Conservation (phyloP, 495 filamentous ascomycete species). For the Rostrohypoxylon terebratum region DNA sequence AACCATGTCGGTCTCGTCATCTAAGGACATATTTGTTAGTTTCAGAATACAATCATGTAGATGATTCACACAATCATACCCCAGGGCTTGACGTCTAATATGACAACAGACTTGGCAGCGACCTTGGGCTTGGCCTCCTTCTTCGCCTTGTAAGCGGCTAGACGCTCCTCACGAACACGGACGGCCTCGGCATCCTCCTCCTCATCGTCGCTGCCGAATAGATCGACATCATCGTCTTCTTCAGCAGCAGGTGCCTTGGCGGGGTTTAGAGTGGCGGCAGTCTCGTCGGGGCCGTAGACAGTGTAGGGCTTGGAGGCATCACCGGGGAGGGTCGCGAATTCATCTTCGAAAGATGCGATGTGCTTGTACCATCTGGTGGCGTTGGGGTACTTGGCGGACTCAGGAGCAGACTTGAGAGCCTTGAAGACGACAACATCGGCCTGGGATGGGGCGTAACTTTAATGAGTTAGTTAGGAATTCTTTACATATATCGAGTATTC, state of each 20-base stretch:
- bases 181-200: conserved; percentile 92
- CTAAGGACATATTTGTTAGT: conserved; percentile 53
- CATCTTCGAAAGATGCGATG: conserved; percentile 88
- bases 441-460: conserved; percentile 86
- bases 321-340: conserved; percentile 90
- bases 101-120: conserved; percentile 94
- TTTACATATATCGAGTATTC: not conserved
- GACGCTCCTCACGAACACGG: conserved; percentile 82
- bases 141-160: conserved; percentile 96
- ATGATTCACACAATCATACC: conserved; percentile 68
- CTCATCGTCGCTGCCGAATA: conserved; percentile 89
- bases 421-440: conserved; percentile 97
- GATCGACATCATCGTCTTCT: conserved; percentile 86
- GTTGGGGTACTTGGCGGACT: conserved; percentile 88
- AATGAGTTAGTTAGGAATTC: conserved; percentile 37
- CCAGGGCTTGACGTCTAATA: conserved; percentile 98
- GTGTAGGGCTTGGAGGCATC: conserved; percentile 89
- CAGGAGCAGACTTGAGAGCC: conserved; percentile 79
- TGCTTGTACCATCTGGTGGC: conserved; percentile 99
- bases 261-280: conserved; percentile 80
- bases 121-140: conserved; percentile 93
- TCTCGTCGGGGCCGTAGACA: conserved; percentile 87
- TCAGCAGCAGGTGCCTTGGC: conserved; percentile 86
- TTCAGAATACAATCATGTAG: not conserved
- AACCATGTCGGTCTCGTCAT: conserved; percentile 93